Conservation (phyloP, 139 green algal species). For the Micractinium sp. region DNA sequence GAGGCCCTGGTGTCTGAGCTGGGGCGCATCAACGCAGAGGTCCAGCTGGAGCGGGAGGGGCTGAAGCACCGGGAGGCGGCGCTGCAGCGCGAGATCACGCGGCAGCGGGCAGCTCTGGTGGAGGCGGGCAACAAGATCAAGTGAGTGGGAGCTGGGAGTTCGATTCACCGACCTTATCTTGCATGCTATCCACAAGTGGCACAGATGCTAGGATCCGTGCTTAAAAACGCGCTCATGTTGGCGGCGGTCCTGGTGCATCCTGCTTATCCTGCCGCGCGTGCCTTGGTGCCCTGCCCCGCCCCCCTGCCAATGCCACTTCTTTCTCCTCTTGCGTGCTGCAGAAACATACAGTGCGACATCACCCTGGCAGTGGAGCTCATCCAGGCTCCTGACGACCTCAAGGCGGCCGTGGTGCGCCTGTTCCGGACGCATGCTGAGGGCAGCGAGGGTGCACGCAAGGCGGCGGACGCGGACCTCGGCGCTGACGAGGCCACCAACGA, state of each 20-base stretch:
- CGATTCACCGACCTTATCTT: neutral
- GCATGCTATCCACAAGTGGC: neutral
- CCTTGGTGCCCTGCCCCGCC: neutral
- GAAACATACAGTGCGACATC: conserved; percentile 44
- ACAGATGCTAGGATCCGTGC: neutral
- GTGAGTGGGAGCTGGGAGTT: neutral
- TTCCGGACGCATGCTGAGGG: conserved; percentile 73
- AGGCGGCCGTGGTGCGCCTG: conserved; percentile 83
- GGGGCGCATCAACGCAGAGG: neutral
- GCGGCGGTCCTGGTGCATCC: neutral
- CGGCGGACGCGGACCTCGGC: conserved; percentile 59
- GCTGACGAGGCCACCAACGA: conserved; percentile 26
- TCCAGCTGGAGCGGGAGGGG: neutral
- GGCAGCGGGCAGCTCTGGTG: conserved; percentile 30
- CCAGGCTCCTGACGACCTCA: conserved; percentile 84
- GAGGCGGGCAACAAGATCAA: conserved; percentile 49
- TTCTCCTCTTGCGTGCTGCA: neutral
- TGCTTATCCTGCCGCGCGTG: neutral
- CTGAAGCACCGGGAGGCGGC: conserved; percentile 44
- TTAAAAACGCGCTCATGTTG: neutral
- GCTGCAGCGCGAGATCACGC: conserved; percentile 63
- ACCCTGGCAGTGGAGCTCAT: conserved; percentile 57
- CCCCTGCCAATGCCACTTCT: neutral
- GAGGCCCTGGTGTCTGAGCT: neutral
- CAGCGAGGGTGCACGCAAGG: neutral